A percentile compares a stretch with the other conserved stretches of the same genome.
Evolutionary conservation across 371 early-diverging fungal genomes (phyloP).

Genomic region (Dinochytrium kinnereticum): DNA sequence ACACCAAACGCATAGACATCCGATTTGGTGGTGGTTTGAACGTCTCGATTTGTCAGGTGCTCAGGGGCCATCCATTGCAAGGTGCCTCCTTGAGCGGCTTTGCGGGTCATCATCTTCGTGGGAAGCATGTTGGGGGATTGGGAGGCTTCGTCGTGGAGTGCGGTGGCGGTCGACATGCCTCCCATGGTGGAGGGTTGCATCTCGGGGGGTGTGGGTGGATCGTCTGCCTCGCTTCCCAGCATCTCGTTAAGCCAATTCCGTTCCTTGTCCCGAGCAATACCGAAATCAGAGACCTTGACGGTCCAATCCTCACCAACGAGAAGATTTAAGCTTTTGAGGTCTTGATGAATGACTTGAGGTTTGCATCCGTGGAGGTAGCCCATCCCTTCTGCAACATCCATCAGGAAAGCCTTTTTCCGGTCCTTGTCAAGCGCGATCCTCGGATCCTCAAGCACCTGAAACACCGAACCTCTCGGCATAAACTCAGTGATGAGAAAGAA

Average conservation of each 20-base stretch:
- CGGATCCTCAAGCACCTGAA: constrained; percentile 18
- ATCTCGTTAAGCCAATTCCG: background rate
- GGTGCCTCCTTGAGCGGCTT: constrained; percentile 12
- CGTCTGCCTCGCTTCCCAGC: background rate
- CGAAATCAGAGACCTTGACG: constrained; percentile 25
- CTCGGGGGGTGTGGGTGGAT: background rate
- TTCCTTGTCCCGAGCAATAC: constrained; percentile 13
- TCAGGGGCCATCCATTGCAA: constrained; percentile 26
- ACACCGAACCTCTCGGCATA: constrained; percentile 19
- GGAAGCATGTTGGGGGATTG: too few species aligned
- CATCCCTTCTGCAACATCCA: constrained; percentile 21
- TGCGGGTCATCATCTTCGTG: constrained; percentile 6
- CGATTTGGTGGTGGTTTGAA: background rate
- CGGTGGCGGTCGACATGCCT: background rate
- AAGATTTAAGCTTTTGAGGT: constrained; percentile 24
- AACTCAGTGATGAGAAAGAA: constrained; percentile 20
- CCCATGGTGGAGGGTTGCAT: background rate
- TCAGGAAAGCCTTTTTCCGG: background rate
- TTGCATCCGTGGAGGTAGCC: constrained; percentile 20
- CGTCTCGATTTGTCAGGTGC: background rate
- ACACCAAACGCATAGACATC: constrained; percentile 26
- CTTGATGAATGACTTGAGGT: constrained; percentile 23
- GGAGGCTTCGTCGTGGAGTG: background rate
- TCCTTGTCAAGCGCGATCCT: background rate
- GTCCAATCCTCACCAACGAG: constrained; percentile 23